Evolutionary conservation across 768 basidiomycete species (phyloP), one percentile per base, ranked within the genome.

Genomic region (Wakefieldia striispora): DNA sequence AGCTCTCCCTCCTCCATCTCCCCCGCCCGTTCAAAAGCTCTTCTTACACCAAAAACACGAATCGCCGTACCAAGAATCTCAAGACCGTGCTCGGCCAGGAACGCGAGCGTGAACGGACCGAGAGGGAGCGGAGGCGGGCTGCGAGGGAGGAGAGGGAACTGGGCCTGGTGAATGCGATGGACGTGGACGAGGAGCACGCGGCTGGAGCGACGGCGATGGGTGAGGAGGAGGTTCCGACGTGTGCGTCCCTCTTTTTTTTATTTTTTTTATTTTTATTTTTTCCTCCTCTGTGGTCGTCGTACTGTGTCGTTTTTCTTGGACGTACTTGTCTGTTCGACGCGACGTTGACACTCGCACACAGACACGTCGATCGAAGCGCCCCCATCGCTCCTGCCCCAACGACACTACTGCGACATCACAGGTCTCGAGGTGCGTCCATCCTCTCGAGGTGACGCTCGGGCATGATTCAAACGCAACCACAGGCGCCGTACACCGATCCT

Each of bases 401-500:
- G 77, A 50, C 83, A 85, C 51, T 90, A 87, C 45, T 92, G 91
- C 59, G 91, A 92, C 68, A 91, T 93, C 14, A 93, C 91, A 0
- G 88, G 91, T 0, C 73, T 93, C 12, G 88, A 91, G 68, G 89
- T 86, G 26, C 8, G 68, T 52, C 43, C 34, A 2, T 5, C 16
- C 23, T 12, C 13, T 38, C 21, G 13, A 23, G 23, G 23, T 23
- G 26, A 23, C 20, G 24, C 26, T 23, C 17, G 12, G 39, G 19
- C 6, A 3, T 29, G 36, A 20, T 47, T 3, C 23, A 16, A 6
- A 14, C 6, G 4, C 33, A 12, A 3, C 24, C 23, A 13, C 27
- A 89, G 88, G 89, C 87, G 0, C 88, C 86, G 1, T 92, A 92
- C 56, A 91, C 87, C 0, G 88, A 93, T 56, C 90, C 91, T 6